Base-by-base conservation (phyloP, 495 filamentous ascomycete genomes). In the Saxispiralis lemnorum region DNA sequence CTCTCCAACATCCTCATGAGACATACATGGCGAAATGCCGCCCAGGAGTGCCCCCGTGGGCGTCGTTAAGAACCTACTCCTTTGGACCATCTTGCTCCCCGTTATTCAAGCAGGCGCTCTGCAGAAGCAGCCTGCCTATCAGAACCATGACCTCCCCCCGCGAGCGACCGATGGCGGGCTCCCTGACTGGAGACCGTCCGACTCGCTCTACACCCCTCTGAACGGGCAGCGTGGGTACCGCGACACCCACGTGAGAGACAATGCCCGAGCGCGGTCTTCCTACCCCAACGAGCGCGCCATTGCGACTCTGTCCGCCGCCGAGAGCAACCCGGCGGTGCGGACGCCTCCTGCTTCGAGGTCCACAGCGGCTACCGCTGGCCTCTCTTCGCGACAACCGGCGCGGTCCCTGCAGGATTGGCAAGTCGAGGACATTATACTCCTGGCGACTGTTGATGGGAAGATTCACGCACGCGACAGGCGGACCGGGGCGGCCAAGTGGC, bases 391-490 rank as follows among this genome's bases (percentile, higher is more conserved):
- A 73, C 75, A 73, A 58, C 65, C 73, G 74, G 86, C 86, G 84
- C 86, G 86, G 75, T 87, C 77, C 63, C 63, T 96, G 71, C 79
- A 92, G 73, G 89, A 95, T 59, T 96, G 86, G 87, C 83, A 94
- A 75, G 86, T 94, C 65, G 88, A 96, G 81, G 87, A 96, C 67
- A 92, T 95, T 76, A 81, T 96, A 61, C 81, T 97, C 68, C 67
- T 97, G 79, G 86, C 92, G 81, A 96, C 92, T 72, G 80, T 97
- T 69, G 84, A 96, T 68, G 89, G 89, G 67, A 81, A 81, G 48
- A 75, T 97, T 60, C 81, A 93, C 69, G 89, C 92, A 56, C 75
- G 77, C 64, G 85, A 95, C 66, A 72, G 89, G 51, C 82, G 81
- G 58, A 87, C 76, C 45, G 89, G 89, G 39, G 63, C 77, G 36